phyloP scores from a whole-genome alignment of 2,329 filamentous ascomycete species.

The Colletotrichum gigasporum region DNA sequence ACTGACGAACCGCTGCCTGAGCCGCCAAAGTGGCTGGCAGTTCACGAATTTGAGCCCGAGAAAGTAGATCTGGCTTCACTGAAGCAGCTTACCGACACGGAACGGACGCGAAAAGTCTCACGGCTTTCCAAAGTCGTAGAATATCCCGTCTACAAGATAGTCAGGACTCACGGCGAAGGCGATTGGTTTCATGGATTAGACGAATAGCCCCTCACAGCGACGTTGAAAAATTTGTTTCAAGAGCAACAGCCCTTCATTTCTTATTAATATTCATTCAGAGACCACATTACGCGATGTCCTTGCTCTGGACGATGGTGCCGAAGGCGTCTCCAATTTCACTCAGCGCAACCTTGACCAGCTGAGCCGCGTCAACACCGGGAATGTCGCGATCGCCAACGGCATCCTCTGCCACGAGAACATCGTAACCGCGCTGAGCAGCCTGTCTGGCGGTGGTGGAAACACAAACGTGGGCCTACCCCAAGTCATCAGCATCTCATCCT shows the following conservation, averaged over 20 bases:
- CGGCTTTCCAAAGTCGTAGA: too few species aligned
- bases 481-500: background rate
- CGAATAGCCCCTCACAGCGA: too few species aligned
- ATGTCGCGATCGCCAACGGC: slow-evolving; percentile 74
- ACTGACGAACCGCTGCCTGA: slow-evolving; percentile 30
- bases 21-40: too few species aligned
- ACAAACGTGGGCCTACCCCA: slow-evolving; percentile 69
- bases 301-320: slow-evolving; percentile 63
- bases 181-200: too few species aligned
- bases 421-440: slow-evolving; percentile 68
- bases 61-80: too few species aligned
- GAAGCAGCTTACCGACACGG: too few species aligned
- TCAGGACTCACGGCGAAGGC: too few species aligned
- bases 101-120: too few species aligned
- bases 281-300: slow-evolving; percentile 33
- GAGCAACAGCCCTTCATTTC: too few species aligned
- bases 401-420: slow-evolving; percentile 69
- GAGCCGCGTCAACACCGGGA: slow-evolving; percentile 65
- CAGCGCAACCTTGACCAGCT: slow-evolving; percentile 61
- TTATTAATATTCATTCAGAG: background rate
- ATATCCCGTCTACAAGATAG: too few species aligned
- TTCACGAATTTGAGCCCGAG: too few species aligned
- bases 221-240: too few species aligned
- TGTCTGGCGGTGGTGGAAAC: slow-evolving; percentile 71
- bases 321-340: slow-evolving; percentile 71